Conservation (phyloP, 1,139 yeast genomes). For the Suhomyces coccinellae region DNA sequence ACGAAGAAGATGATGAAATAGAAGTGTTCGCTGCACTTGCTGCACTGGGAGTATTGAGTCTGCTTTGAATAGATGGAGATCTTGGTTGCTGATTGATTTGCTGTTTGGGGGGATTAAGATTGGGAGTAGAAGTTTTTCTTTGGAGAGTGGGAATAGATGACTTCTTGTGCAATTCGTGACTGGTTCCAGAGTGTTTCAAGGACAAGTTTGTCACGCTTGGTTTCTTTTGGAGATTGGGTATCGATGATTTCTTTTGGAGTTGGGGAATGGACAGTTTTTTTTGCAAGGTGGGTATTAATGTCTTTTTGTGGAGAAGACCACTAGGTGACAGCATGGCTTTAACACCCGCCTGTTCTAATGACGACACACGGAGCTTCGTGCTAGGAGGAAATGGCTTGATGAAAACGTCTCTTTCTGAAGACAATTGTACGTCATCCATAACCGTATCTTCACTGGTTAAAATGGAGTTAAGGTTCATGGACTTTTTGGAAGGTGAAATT, state of each 20-base stretch:
- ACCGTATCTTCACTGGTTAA: slow-evolving; percentile 17
- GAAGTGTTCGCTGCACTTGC: background rate
- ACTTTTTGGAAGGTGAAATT: slow-evolving; percentile 44
- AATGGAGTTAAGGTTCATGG: slow-evolving; percentile 39
- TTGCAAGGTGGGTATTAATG: slow-evolving; percentile 15
- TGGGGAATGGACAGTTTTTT: slow-evolving; percentile 20
- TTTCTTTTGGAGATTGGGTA: slow-evolving; percentile 21
- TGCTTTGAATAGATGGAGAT: background rate
- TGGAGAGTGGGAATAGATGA: slow-evolving; percentile 20
- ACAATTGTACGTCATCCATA: slow-evolving; percentile 3
- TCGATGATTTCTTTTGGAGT: slow-evolving; percentile 19
- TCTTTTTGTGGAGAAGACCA: slow-evolving; percentile 12
- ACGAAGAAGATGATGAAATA: background rate
- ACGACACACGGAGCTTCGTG: slow-evolving; percentile 27
- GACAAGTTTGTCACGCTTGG: slow-evolving; percentile 21
- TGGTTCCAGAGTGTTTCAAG: slow-evolving; percentile 1
- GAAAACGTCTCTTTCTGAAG: slow-evolving; percentile 15
- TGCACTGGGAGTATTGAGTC: slow-evolving; percentile 3
- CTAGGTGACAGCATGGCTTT: slow-evolving; percentile 7
- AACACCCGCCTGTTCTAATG: slow-evolving; percentile 41
- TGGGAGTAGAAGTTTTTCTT: slow-evolving; percentile 15
- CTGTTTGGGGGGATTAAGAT: slow-evolving; percentile 3
- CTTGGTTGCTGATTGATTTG: background rate
- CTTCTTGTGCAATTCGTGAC: slow-evolving; percentile 15
- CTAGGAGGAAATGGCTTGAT: slow-evolving; percentile 31